Evolutionary conservation across 495 filamentous ascomycete genomes (phyloP).

Genomic region (Penicillium tannophilum): DNA sequence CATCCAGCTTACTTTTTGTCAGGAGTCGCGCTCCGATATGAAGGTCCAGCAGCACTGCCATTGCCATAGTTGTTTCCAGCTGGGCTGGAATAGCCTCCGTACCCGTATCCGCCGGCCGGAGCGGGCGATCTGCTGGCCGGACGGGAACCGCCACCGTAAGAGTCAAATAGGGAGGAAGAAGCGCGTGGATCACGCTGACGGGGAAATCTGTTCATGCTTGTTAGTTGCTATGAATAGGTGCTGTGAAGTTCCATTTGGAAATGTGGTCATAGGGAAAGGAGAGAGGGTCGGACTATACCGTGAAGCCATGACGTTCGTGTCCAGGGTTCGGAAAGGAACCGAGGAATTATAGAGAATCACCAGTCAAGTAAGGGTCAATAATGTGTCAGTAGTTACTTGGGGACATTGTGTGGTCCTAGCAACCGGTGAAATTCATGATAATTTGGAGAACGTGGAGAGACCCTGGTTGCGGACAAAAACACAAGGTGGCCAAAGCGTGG

Average conservation of each 20-base stretch:
- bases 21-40: constrained; percentile 73
- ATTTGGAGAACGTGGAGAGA: constrained; percentile 9
- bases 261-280: constrained; percentile 9
- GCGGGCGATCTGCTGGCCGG: constrained; percentile 55
- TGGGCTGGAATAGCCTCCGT: constrained; percentile 63
- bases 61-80: constrained; percentile 40
- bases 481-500: constrained; percentile 34
- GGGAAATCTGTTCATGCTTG: constrained; percentile 51
- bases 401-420: constrained; percentile 15
- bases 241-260: not conserved
- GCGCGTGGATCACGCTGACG: constrained; percentile 81
- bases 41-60: constrained; percentile 31
- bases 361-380: not conserved
- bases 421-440: constrained; percentile 2
- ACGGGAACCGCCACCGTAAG: constrained; percentile 67
- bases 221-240: not conserved
- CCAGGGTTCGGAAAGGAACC: constrained; percentile 9
- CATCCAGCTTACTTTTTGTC: constrained; percentile 63
- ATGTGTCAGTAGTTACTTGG: not conserved
- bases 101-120: constrained; percentile 51
- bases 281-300: constrained; percentile 26
- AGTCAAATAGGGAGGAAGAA: constrained; percentile 82
- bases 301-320: constrained; percentile 29
- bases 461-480: constrained; percentile 26
- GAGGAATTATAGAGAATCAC: not conserved